Evolutionary conservation across 495 filamentous ascomycete genomes (phyloP).

Genomic region (Pyrenopolyporus hunteri): DNA sequence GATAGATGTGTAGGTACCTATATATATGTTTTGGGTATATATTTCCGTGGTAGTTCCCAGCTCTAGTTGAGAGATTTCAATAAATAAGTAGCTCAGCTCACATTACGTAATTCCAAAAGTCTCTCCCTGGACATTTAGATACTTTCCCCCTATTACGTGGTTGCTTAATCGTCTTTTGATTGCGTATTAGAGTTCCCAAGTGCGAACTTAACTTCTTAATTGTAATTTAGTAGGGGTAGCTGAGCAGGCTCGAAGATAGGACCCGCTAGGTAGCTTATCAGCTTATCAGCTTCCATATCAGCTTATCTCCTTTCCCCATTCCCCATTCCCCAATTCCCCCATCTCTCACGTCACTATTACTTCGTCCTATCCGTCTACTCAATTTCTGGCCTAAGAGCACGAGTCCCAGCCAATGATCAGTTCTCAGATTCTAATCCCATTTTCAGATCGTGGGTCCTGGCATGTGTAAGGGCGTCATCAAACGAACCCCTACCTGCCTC

Average conservation of each 20-base stretch:
- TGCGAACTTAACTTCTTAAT: too few species aligned
- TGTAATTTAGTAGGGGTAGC: too few species aligned
- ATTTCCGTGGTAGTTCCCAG: conserved; percentile 7
- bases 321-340: too few species aligned
- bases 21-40: neutral
- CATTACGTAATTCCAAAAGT: too few species aligned
- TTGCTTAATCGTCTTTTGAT: neutral
- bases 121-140: too few species aligned
- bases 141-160: neutral
- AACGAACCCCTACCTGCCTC: conserved; percentile 1
- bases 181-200: conserved; percentile 16
- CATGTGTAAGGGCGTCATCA: conserved; percentile 17
- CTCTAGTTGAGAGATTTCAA: neutral
- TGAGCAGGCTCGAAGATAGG: too few species aligned
- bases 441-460: neutral
- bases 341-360: neutral
- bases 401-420: neutral
- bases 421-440: conserved; percentile 2
- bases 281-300: neutral
- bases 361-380: neutral
- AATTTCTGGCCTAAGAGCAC: neutral
- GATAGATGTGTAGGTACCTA: conserved; percentile 9
- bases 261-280: too few species aligned
- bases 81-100: too few species aligned
- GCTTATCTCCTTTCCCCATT: too few species aligned